Evolutionary conservation across 164 flowering plant species (phyloP), one percentile per base, ranked within the genome.

Genomic region (Umbellularia californica): DNA sequence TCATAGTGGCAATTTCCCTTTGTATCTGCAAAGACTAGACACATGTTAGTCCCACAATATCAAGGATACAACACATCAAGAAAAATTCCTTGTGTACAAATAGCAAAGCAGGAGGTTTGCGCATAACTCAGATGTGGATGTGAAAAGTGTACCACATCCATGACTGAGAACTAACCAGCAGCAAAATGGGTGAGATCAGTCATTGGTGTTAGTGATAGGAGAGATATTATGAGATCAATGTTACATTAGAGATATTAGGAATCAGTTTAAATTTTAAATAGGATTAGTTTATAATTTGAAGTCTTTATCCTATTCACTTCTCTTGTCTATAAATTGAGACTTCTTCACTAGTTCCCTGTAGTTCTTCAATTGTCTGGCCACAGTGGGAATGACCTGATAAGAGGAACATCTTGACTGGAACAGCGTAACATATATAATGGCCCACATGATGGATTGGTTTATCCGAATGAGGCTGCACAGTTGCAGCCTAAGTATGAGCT

Each of bases 1-100:
- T 93, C 98, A 93, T 90, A 19, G 93, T 93, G 25, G 92, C 92
- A 81, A 93, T 73, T 82, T 93, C 98, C 73, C 97, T 81, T 83
- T 75, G 85, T 75, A 93, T 90, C 98, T 93, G 89, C 79, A 79
- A 14, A 55, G 60, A 55, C 7, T 3, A 55, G n/a, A 14, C 60
- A 55, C 3, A 17, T 55, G 60, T 20, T 55, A 55, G 60, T 20
- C 60, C 60, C n/a, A 15, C 60, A 55, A 55, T 55, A 41, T 55
- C 17, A 55, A 15, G n/a, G 20, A 55, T 55, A 55, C 60, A 55
- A 14, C 60, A 55, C n/a, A 55, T 55, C 60, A 55, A 15, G 60
- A 55, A 55, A 55, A 20, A 3, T 55, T 55, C n/a, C n/a, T 17
- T 52, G 19, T 13, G 5, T 52, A 19, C 60, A 55, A 55, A 41